Base-by-base conservation (phyloP, 306 rosid species). In the Sicyos edulis region DNA sequence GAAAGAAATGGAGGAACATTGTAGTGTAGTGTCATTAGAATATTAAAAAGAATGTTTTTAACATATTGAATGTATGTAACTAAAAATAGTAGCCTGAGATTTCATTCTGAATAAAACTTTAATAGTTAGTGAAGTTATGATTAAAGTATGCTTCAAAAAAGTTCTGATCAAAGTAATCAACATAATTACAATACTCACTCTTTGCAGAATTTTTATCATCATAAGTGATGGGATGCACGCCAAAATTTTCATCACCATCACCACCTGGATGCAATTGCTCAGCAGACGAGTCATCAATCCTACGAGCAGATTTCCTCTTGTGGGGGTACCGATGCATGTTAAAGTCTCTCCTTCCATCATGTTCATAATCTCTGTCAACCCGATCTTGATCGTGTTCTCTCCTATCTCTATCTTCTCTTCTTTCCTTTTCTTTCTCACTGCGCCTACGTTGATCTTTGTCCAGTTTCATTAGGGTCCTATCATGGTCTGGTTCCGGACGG, bases 361-460 rank as follows among this genome's bases (percentile, higher is more conserved):
- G 92, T 71, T 88, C 95, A 80, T 84, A 87, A 75, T 87, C 92
- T 78, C 95, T 89, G 56, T 91, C 97, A 34, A 87, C 91, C 76
- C 79, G 77, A 67, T 88, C 91, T 75, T 77, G 80, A 54, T 86
- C 95, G 6, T 77, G 81, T 49, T 89, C 96, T 86, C 87, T 85
- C 83, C 85, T 88, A 40, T 89, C 97, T 82, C 88, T 82, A 64
- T 90, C 98, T 55, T 93, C 98, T 78, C 89, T 84, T 75, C 79
- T 84, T 32, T 91, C 96, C 77, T 83, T 92, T 74, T 89, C 97
- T 80, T 89, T 95, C 74, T 95, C 99, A n/a, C 83, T 74, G 7
- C 83, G 95, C 81, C 86, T 85, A 75, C 86, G 86, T 76, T 86
- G 91, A 78, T 95, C 99, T 87, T 85, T 93, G 72, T 90, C 97